phyloP scores from a whole-genome alignment of 2,329 filamentous ascomycete genomes.

The Colletotrichum siamense region DNA sequence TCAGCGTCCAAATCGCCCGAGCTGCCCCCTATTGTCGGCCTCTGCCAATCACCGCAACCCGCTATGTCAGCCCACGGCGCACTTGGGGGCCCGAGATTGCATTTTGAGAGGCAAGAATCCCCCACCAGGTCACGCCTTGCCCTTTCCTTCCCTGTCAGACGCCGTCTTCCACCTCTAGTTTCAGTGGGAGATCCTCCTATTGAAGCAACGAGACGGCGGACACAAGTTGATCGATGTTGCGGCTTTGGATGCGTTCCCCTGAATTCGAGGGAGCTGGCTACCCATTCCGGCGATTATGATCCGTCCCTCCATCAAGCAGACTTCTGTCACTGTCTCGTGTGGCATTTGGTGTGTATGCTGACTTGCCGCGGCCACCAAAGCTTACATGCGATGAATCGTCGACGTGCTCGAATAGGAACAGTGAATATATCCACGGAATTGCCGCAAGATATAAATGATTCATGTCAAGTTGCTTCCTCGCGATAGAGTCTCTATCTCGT shows the following conservation, averaged over 20 bases:
- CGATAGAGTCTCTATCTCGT: not conserved
- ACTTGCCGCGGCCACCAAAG: not conserved
- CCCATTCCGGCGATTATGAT: not conserved
- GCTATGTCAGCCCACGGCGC: conserved; percentile 2
- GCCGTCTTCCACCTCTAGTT: not conserved
- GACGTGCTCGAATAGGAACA: not conserved
- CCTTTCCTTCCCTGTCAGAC: conserved; percentile 7
- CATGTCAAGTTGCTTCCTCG: not conserved
- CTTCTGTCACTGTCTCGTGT: not conserved
- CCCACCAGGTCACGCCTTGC: not conserved
- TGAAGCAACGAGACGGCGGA: not conserved
- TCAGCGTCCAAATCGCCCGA: not conserved
- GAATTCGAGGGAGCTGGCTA: not conserved
- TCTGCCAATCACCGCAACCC: conserved; percentile 1
- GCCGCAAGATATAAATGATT: not conserved
- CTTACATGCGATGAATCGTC: not conserved
- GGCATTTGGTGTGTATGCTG: not conserved
- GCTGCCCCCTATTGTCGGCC: not conserved
- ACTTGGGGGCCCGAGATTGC: not conserved
- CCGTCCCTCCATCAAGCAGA: not conserved
- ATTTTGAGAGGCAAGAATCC: not conserved
- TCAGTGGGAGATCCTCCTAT: not conserved
- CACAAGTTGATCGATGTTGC: not conserved
- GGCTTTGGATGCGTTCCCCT: not conserved
- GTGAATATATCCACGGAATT: not conserved